Evolutionary conservation across 2,329 filamentous ascomycete species (phyloP).

Genomic region (Ceratocystiopsis brevicomis): DNA sequence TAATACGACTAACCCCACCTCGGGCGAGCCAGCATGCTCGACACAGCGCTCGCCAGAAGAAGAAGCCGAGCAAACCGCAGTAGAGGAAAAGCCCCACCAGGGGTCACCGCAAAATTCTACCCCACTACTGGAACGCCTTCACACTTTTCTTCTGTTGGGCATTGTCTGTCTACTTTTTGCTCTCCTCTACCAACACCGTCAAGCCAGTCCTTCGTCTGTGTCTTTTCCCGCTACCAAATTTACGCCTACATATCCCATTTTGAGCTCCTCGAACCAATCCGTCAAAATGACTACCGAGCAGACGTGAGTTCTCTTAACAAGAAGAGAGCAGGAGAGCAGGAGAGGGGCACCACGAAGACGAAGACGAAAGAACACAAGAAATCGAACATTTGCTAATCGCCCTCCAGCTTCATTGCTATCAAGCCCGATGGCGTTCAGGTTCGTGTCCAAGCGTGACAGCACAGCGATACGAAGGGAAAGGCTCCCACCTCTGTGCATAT

Average conservation of each 20-base stretch:
- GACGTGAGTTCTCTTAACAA: background rate
- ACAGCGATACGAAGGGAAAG: no score
- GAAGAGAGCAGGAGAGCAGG: no score
- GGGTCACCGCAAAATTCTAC: conserved; percentile 17
- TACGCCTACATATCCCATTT: no score
- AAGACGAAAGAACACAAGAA: background rate
- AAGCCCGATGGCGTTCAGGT: conserved; percentile 99
- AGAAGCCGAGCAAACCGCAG: background rate
- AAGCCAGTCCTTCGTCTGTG: background rate
- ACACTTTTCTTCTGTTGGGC: conserved; percentile 13
- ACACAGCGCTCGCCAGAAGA: background rate
- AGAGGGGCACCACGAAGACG: background rate
- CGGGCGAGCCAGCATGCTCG: no score
- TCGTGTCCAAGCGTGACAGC: conserved; percentile 16
- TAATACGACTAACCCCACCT: no score
- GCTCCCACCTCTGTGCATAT: background rate
- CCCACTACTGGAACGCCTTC: conserved; percentile 16
- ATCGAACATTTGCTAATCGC: conserved; percentile 2
- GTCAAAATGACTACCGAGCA: background rate
- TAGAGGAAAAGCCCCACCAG: conserved; percentile 5
- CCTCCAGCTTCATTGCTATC: conserved; percentile 90
- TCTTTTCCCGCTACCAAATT: no score
- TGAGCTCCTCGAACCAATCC: no score
- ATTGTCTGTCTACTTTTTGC: conserved; percentile 6
- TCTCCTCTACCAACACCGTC: conserved; percentile 6